Percentiles rank a stretch among this genome's conserved stretches.
phyloP scores from a whole-genome alignment of 352 stramenopile species.

The Lagenidium giganteum region DNA sequence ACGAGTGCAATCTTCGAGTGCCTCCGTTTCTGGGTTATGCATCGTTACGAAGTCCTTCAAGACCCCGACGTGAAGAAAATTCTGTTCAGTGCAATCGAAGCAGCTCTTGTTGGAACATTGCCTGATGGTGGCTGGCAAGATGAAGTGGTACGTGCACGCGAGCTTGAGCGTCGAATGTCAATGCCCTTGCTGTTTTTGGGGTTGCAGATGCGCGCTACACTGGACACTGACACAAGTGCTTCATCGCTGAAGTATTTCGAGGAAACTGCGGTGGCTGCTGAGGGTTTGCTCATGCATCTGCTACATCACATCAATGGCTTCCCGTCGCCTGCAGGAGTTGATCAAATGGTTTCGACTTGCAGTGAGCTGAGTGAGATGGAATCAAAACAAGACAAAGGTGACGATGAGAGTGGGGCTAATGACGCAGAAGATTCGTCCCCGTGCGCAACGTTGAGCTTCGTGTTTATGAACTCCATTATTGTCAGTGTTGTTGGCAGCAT shows the following conservation, averaged over 20 bases:
- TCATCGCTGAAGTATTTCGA: conserved; percentile 80
- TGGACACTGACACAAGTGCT: conserved; percentile 67
- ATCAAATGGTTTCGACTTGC: conserved; percentile 82
- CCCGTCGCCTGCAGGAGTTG: conserved; percentile 72
- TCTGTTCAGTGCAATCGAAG: conserved; percentile 82
- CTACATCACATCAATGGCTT: conserved; percentile 85
- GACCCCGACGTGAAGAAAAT: conserved; percentile 80
- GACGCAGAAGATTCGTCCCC: conserved; percentile 14
- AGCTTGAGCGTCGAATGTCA: conserved; percentile 57
- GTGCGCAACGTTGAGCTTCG: conserved; percentile 64
- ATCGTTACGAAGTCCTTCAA: conserved; percentile 64
- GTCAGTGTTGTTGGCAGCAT: conserved; percentile 80
- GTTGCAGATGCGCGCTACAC: conserved; percentile 76
- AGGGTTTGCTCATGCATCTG: conserved; percentile 81
- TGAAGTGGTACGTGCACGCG: conserved; percentile 70
- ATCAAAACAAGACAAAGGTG: conserved; percentile 10
- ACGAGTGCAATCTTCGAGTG: conserved; percentile 83
- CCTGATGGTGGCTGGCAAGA: conserved; percentile 77
- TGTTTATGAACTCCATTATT: conserved; percentile 87
- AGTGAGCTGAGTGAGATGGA: conserved; percentile 58
- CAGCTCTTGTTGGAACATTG: conserved; percentile 73
- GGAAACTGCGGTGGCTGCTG: conserved; percentile 75
- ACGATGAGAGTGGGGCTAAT: conserved; percentile 15
- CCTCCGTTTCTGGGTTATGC: conserved; percentile 82
- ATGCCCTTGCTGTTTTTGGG: conserved; percentile 83